Evolutionary conservation across 2,329 filamentous ascomycete species (phyloP).

Genomic region (Epichloe sylvatica): DNA sequence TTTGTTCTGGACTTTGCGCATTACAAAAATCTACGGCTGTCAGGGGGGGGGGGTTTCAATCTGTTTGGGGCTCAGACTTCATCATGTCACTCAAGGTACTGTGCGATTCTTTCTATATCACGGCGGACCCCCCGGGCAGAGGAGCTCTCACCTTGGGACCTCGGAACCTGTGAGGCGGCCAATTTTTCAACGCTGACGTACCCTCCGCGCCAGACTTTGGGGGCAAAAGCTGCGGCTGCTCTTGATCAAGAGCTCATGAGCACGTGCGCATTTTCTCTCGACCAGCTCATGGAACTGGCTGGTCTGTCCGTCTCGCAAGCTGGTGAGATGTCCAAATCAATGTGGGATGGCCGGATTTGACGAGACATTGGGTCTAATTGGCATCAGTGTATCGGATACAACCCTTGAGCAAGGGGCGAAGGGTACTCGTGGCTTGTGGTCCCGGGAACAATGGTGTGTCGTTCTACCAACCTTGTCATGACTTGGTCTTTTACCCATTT

Average conservation of each 20-base stretch:
- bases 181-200: neutral
- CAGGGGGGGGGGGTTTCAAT: neutral
- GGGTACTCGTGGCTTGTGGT: slow-evolving; percentile 79
- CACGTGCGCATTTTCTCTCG: slow-evolving; percentile 73
- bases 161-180: neutral
- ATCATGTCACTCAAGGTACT: slow-evolving; percentile 1
- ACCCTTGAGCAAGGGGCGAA: slow-evolving; percentile 54
- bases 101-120: neutral
- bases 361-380: neutral
- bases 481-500: neutral
- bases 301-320: slow-evolving; percentile 87
- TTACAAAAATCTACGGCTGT: neutral
- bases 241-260: slow-evolving; percentile 93
- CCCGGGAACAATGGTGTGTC: slow-evolving; percentile 55
- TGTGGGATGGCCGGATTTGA: neutral
- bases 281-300: slow-evolving; percentile 94
- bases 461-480: neutral
- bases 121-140: neutral
- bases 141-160: too few species aligned
- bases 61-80: neutral
- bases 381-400: slow-evolving; percentile 66
- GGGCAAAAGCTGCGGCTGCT: slow-evolving; percentile 72
- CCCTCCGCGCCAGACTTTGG: slow-evolving; percentile 52
- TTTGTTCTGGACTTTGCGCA: neutral
- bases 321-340: slow-evolving; percentile 32